Base-by-base conservation (phyloP, 2,329 filamentous ascomycete species). In the Cladophialophora chaetospira region DNA sequence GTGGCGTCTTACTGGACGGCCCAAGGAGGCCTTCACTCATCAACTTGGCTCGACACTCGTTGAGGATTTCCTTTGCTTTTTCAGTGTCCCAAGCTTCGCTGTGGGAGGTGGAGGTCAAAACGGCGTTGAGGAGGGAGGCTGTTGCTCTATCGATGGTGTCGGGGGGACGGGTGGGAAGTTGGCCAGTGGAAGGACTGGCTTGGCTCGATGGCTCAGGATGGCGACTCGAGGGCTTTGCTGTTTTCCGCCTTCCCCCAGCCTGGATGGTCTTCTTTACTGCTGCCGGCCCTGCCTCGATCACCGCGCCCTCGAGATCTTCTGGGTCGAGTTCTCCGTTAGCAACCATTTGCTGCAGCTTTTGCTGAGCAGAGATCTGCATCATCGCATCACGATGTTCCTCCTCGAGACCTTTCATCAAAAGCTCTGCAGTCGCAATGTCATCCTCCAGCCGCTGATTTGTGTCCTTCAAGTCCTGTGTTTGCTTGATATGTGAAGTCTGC, bases 281-380 rank as follows among this genome's bases (percentile, higher is more conserved):
- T 5, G 58, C 60, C 13, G 60, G 60, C 26, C 60, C 60, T 42
- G 60, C 60, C 26, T 62, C 53, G n/a, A 62, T 62, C 31, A 62
- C 57, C 4, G 64, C 63, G 29, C 64, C 64, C 13, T 63, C 63
- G 9, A 66, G 82, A 69, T 96, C 96, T 79, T 91, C 88, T 71
- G 96, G 91, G 63, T 86, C 84, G 40, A 96, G 74, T 64, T 96
- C 91, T 35, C 77, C 80, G 63, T 89, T 88, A 71, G 91, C 59
- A 64, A 71, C 61, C 59, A 66, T 63, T 17, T 65, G 55, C 49
- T 63, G 57, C 17, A 66, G 44, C 40, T 65, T 60, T 23, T 38
- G 35, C 55, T 59, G 56, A 3, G 63, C 64, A 9, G 61, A 61
- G n/a, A 65, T 59, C 36, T 65, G 64, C 58, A 65, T 61, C 52